These are phyloP conservation scores for Ichthyophthirius multifiliis DNA, from an alignment of 169 alveolate genomes.

Conservation along the genomic window DNA sequence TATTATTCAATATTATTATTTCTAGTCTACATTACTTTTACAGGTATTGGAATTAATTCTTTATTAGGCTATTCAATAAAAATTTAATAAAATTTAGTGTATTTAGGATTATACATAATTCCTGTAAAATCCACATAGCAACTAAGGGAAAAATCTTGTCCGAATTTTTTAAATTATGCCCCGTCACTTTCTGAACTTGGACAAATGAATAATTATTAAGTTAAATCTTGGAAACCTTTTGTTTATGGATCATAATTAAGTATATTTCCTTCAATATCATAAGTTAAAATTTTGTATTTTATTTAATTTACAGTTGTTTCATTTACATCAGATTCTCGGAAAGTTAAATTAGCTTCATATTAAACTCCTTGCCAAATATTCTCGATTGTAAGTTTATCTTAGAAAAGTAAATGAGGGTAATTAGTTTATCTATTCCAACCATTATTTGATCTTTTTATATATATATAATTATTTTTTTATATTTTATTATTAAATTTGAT, in stretches of 20 bases:
- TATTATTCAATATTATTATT: not conserved
- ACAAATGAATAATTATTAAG: not conserved
- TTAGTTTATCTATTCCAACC: too few relatives aligned
- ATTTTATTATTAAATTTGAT: too few relatives aligned
- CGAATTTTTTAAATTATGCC: not conserved
- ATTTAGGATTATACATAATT: not conserved
- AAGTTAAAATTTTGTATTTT: not conserved
- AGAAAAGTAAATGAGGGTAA: too few relatives aligned
- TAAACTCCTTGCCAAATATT: too few relatives aligned
- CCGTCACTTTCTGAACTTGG: constrained; percentile 4
- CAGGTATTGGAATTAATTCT: too few relatives aligned
- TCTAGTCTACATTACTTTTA: not conserved
- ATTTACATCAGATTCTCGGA: too few relatives aligned
- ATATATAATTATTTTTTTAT: too few relatives aligned
- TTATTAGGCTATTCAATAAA: not conserved
- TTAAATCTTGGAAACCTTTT: not conserved
- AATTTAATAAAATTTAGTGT: not conserved
- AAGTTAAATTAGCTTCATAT: too few relatives aligned
- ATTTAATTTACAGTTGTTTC: too few relatives aligned
- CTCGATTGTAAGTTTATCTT: too few relatives aligned
- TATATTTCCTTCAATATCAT: not conserved
- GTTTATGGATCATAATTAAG: not conserved
- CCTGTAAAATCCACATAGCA: not conserved
- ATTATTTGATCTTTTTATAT: too few relatives aligned
- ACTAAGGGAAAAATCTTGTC: not conserved